A percentile compares a stretch with the other conserved stretches of the same genome.
phyloP scores from a whole-genome alignment of 2,329 filamentous ascomycete species.

The Diaporthe velutina region DNA sequence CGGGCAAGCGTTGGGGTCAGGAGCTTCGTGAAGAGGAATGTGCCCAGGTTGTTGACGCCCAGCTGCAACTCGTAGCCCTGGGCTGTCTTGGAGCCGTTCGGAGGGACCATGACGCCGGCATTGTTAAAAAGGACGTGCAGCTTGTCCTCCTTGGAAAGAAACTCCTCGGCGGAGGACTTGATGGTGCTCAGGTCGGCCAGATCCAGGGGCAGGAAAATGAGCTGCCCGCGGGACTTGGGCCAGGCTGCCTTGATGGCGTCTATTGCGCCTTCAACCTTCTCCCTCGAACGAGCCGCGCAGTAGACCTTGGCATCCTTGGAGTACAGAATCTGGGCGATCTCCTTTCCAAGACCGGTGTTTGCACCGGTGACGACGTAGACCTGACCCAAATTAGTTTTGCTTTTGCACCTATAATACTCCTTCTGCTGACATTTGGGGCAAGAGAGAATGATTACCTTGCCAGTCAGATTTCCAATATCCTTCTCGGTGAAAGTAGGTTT shows the following conservation, averaged over 20 bases:
- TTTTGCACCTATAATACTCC: no score
- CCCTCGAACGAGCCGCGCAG: constrained; percentile 58
- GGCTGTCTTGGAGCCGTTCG: constrained; percentile 45
- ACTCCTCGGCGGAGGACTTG: constrained; percentile 43
- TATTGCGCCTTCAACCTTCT: constrained; percentile 58
- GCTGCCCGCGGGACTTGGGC: constrained; percentile 42
- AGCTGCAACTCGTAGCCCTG: constrained; percentile 40
- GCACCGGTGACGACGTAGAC: constrained; percentile 62
- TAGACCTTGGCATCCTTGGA: constrained; percentile 63
- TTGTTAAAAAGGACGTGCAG: constrained; percentile 57
- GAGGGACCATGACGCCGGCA: constrained; percentile 53
- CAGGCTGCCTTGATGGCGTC: constrained; percentile 49
- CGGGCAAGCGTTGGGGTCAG: constrained; percentile 35
- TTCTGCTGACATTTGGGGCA: not conserved
- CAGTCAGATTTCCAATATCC: constrained; percentile 45
- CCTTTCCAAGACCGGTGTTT: constrained; percentile 57
- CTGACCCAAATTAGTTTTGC: constrained; percentile 37
- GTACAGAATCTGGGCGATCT: constrained; percentile 65
- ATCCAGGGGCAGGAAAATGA: constrained; percentile 53
- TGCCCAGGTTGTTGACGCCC: constrained; percentile 39
- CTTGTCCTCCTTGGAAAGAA: constrained; percentile 43
- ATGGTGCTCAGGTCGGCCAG: constrained; percentile 46
- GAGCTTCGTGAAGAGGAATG: constrained; percentile 38
- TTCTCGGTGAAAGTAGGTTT: constrained; percentile 49
- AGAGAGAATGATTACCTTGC: constrained; percentile 39